These are phyloP conservation scores for Trypanosoma grayi DNA, from an alignment of 208 protist species.

Conservation along the genomic window DNA sequence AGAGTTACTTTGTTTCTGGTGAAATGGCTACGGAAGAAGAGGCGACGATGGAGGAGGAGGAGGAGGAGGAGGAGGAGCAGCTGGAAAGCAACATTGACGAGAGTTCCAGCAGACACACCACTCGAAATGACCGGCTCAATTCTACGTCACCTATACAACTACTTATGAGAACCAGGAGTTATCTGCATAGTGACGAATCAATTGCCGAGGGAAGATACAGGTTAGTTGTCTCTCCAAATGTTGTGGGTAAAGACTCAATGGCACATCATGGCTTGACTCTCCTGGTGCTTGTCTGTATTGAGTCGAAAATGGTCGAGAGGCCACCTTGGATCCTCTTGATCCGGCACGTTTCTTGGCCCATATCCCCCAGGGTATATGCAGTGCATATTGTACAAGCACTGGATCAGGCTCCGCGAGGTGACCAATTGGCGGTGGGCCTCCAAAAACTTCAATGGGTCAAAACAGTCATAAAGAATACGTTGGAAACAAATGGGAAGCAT, in stretches of 20 bases:
- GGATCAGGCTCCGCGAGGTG: background rate
- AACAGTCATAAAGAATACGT: constrained; percentile 1
- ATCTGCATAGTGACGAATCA: background rate
- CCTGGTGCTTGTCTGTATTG: constrained; percentile 5
- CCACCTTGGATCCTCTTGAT: background rate
- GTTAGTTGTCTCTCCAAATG: background rate
- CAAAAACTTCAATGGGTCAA: constrained; percentile 18
- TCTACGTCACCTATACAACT: constrained; percentile 8
- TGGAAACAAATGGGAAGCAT: background rate
- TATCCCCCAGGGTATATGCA: background rate
- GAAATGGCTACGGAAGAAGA: too few relatives aligned
- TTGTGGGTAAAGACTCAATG: background rate
- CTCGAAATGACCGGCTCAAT: background rate
- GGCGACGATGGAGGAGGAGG: too few relatives aligned
- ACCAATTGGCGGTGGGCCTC: background rate
- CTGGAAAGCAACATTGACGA: too few relatives aligned
- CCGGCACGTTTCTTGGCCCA: constrained; percentile 15
- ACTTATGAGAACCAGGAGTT: background rate
- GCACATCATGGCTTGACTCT: constrained; percentile 18
- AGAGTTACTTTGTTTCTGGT: constrained; percentile 9
- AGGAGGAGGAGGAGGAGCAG: too few relatives aligned
- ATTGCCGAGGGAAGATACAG: background rate
- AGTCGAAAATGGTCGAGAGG: background rate
- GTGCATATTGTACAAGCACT: background rate
- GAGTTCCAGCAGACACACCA: too few relatives aligned